Conservation (phyloP, 2,329 filamentous ascomycete species). For the Nannizzia gypsea region DNA sequence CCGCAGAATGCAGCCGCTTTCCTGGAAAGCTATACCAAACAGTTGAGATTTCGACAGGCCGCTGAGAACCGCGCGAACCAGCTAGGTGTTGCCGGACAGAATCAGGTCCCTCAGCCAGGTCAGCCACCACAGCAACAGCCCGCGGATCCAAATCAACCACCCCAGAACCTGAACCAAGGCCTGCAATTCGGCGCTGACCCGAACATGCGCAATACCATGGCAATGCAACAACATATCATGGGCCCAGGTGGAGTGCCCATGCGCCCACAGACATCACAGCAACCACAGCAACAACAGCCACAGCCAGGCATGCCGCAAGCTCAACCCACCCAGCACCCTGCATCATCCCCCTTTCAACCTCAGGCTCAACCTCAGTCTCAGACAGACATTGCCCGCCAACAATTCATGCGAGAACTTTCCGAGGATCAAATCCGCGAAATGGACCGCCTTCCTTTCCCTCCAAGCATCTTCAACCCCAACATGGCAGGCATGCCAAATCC, state of each 20-base stretch:
- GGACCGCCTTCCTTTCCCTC: constrained; percentile 31
- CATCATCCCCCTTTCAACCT: constrained; percentile 16
- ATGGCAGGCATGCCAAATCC: constrained; percentile 16
- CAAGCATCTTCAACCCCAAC: constrained; percentile 24
- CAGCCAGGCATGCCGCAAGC: constrained; percentile 1
- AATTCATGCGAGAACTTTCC: constrained; percentile 28
- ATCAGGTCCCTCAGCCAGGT: neutral
- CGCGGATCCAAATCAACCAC: constrained; percentile 22
- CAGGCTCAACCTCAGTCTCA: constrained; percentile 12
- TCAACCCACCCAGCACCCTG: constrained; percentile 12
- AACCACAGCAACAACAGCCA: neutral
- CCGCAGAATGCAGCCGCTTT: constrained; percentile 26
- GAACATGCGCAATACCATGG: constrained; percentile 26
- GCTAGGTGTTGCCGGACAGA: neutral
- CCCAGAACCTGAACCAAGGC: constrained; percentile 21
- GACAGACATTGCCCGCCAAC: constrained; percentile 23
- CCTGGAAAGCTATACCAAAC: constrained; percentile 25
- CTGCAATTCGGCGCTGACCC: constrained; percentile 25
- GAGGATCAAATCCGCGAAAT: constrained; percentile 33
- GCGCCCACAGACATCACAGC: constrained; percentile 5
- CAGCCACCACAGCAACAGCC: constrained; percentile 16
- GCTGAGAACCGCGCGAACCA: neutral
- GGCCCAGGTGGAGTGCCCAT: constrained; percentile 19
- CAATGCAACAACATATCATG: constrained; percentile 24
- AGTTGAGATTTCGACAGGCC: constrained; percentile 16